Evolutionary conservation across 2,329 filamentous ascomycete species (phyloP), one percentile per base, ranked within the genome.

Genomic region (Chlorencoelia australis): DNA sequence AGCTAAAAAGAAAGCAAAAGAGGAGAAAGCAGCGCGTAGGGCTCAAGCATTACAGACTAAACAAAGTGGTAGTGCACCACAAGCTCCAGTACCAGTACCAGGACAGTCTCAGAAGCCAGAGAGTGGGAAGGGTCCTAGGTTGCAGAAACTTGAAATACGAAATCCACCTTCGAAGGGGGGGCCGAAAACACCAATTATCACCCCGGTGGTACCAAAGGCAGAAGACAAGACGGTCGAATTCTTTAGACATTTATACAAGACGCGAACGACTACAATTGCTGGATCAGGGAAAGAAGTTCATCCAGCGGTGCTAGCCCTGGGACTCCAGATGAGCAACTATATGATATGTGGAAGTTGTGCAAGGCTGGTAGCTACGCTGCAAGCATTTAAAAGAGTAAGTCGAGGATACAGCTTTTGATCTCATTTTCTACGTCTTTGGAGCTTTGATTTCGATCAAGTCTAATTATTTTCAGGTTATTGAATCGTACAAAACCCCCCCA

Each of bases 311-410:
- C 66, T 95, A 46, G 77, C 82, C 1, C 66, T 96, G 30, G 91
- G 89, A 7, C 74, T 96, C 57, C 85, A 95, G 61, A 87, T 96
- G 71, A 82, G 49, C 30, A 57, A 48, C 40, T 96, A 95, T 61
- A 73, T 79, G 24, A 77, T 98, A 41, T 87, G 82, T 52, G 91
- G 94, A 47, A 94, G 86, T 56, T 93, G 82, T 58, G 82, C 86
- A 29, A 74, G 91, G 46, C 79, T 93, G 51, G 80, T 94, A 45
- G 82, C 85, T 20, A 96, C 87, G 50, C 66, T 98, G 30, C 64
- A 91, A 46, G 87, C 85, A 2, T 94, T 98, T 57, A 93, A 94
- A 59, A 77, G 81, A 66, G 86, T 87, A 59, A 52, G 65, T 56
- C 30, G 18, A 19, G 13, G 11, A 4, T 20, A 9, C 8, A 13